Percentiles rank a stretch among this genome's conserved stretches.
These are phyloP conservation scores for Paramarasmius palmivorus DNA, from an alignment of 1,284 basidiomycete species.

Conservation along the genomic window DNA sequence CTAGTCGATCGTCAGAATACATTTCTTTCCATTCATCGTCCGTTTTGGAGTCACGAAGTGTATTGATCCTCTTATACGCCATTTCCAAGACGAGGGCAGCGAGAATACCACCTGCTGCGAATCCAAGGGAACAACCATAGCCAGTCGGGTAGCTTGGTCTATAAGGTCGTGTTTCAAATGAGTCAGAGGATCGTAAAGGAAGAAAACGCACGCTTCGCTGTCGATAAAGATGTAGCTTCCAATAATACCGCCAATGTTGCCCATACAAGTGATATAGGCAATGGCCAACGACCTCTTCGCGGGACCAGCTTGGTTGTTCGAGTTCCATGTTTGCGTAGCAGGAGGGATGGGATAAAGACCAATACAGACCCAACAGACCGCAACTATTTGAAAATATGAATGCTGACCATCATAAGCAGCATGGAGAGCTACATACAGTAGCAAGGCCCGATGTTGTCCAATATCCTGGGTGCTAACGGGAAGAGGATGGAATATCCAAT, in stretches of 20 bases:
- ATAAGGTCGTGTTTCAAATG: background rate
- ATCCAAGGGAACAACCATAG: background rate
- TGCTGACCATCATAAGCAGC: background rate
- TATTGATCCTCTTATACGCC: background rate
- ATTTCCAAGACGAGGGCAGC: background rate
- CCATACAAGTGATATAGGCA: conserved; percentile 1
- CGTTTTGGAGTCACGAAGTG: background rate
- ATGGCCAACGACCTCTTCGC: background rate
- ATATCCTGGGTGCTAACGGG: background rate
- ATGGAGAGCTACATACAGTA: background rate
- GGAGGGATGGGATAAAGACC: background rate
- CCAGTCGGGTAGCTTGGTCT: background rate
- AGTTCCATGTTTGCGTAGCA: background rate
- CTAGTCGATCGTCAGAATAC: background rate
- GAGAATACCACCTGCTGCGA: background rate
- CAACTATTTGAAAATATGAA: background rate
- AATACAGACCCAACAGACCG: background rate
- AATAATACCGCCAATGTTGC: background rate
- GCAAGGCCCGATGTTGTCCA: background rate
- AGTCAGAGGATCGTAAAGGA: background rate
- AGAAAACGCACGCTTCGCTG: background rate
- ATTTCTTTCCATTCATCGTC: background rate
- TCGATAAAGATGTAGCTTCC: background rate
- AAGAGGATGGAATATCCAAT: background rate
- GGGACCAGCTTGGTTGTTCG: background rate